Percentiles rank a stretch among this genome's conserved stretches.
Evolutionary conservation across 345 rosid genomes (phyloP).

Genomic region (Eucalyptus erythrocorys): DNA sequence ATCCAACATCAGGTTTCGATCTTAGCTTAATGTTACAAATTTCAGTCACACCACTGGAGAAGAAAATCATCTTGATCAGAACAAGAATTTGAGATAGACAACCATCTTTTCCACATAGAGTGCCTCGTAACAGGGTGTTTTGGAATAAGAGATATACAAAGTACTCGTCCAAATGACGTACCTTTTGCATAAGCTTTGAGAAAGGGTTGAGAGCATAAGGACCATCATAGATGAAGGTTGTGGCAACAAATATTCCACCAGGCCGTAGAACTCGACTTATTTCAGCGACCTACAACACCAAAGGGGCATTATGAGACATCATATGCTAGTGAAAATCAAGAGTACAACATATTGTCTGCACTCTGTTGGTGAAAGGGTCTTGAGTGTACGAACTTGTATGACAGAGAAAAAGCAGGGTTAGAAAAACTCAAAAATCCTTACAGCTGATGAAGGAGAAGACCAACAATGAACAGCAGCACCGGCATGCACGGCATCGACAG

Average conservation of each 20-base stretch:
- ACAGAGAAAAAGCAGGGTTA: background rate
- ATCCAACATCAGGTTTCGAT: background rate
- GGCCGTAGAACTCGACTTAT: slow-evolving; percentile 82
- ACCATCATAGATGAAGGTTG: slow-evolving; percentile 59
- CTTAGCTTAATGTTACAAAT: background rate
- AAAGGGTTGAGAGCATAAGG: slow-evolving; percentile 39
- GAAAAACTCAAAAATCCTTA: slow-evolving; percentile 9
- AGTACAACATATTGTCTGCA: background rate
- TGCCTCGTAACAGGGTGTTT: background rate
- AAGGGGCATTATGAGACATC: background rate
- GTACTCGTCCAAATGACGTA: background rate
- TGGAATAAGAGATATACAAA: background rate
- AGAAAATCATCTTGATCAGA: background rate
- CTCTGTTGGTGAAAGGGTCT: background rate
- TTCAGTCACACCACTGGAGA: background rate
- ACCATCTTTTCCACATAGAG: background rate
- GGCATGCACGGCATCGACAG: slow-evolving; percentile 82
- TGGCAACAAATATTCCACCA: slow-evolving; percentile 74
- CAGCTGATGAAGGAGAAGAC: slow-evolving; percentile 82
- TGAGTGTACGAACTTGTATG: background rate
- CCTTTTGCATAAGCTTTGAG: slow-evolving; percentile 38
- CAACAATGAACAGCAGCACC: slow-evolving; percentile 91
- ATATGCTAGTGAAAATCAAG: background rate
- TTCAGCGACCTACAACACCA: slow-evolving; percentile 57
- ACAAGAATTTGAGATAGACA: background rate